Evolutionary conservation across 495 filamentous ascomycete genomes (phyloP).

Genomic region (Thermochaetoides thermophila): DNA sequence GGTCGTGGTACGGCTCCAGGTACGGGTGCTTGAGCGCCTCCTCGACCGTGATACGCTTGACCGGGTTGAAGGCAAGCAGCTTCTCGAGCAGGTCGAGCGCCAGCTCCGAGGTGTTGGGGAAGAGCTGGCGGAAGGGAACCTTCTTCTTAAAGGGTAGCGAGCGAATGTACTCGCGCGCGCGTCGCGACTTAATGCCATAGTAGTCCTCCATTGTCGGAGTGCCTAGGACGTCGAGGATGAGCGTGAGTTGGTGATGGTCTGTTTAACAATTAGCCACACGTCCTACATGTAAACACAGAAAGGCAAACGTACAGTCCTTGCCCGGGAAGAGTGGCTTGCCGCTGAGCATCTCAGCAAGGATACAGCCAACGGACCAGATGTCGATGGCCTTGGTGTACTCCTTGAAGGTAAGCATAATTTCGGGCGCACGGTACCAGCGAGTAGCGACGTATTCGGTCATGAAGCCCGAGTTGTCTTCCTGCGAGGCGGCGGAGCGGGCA

Average conservation of each 20-base stretch:
- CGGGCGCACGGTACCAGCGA: conserved; percentile 95
- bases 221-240: conserved; percentile 94
- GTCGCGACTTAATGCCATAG: conserved; percentile 98
- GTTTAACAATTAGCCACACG: conserved; percentile 7
- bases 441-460: conserved; percentile 99
- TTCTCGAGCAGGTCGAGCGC: conserved; percentile 92
- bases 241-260: conserved; percentile 97
- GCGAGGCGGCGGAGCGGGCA: conserved; percentile 80
- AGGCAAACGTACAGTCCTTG: conserved; percentile 80
- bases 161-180: conserved; percentile 96
- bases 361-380: conserved; percentile 98
- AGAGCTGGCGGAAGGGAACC: conserved; percentile 92
- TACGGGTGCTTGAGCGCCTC: conserved; percentile 96
- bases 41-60: conserved; percentile 95
- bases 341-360: conserved; percentile 98
- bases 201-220: conserved; percentile 99
- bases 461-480: conserved; percentile 97
- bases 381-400: conserved; percentile 99
- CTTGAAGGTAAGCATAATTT: conserved; percentile 99
- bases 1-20: conserved; percentile 96
- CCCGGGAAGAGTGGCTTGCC: conserved; percentile 97
- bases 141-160: conserved; percentile 99
- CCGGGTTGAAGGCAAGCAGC: conserved; percentile 92
- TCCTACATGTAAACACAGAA: not conserved
- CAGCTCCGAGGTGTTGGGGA: conserved; percentile 89